Conservation (phyloP, 2,329 filamentous ascomycete species). For the Calonectria ilicicola region DNA sequence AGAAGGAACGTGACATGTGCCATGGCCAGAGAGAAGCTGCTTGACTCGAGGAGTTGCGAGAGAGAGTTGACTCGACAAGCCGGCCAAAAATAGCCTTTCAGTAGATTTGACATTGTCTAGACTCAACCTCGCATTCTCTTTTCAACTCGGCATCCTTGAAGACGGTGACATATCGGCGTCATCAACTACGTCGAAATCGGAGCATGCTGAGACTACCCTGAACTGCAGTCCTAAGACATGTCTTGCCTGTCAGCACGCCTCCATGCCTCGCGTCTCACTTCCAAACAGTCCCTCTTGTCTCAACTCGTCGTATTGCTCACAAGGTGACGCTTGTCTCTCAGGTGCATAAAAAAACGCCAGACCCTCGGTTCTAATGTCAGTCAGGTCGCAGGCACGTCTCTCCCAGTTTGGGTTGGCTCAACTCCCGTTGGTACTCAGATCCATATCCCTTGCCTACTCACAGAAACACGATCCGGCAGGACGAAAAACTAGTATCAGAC, state of each 20-base stretch:
- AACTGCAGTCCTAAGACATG: constrained; percentile 14
- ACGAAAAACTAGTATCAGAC: not conserved
- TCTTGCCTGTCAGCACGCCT: constrained; percentile 2
- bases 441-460: constrained; percentile 30
- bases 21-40: not conserved
- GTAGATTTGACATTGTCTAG: not conserved
- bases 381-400: constrained; percentile 41
- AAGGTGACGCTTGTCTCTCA: constrained; percentile 63
- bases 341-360: constrained; percentile 64
- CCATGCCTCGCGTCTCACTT: not conserved
- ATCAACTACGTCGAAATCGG: not conserved
- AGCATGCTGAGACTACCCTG: constrained; percentile 11
- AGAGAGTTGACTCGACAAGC: not conserved
- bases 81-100: not conserved
- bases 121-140: not conserved
- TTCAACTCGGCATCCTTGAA: not conserved
- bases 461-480: not conserved
- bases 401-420: constrained; percentile 29
- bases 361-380: constrained; percentile 58
- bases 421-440: constrained; percentile 44
- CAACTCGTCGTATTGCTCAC: constrained; percentile 63
- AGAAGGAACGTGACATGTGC: not conserved
- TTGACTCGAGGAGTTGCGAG: not conserved
- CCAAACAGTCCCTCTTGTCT: constrained; percentile 29
- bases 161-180: not conserved